Percentiles rank a stretch among this genome's conserved stretches.
Conservation (phyloP, 108 stramenopile species). For the Pseudonitzschia multistriata region DNA sequence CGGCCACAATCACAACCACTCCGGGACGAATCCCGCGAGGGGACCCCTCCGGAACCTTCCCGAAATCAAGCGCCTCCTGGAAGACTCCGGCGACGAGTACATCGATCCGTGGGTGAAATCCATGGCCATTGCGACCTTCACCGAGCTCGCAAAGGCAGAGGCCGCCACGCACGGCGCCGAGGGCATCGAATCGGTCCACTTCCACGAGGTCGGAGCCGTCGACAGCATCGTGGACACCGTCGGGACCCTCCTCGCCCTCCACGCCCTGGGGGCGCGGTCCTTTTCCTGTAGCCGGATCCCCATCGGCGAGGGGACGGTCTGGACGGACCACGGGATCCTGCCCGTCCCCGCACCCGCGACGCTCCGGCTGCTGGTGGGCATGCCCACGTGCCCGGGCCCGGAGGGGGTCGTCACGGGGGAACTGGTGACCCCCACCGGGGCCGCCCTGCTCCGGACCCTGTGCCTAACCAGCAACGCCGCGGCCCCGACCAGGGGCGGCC, state of each 20-base stretch:
- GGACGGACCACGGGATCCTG: constrained; percentile 89
- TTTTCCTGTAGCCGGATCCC: constrained; percentile 81
- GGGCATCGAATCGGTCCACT: constrained; percentile 78
- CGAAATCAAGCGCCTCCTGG: constrained; percentile 72
- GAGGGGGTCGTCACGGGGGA: constrained; percentile 67
- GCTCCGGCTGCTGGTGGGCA: constrained; percentile 77
- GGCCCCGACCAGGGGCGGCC: constrained; percentile 26
- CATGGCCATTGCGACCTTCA: constrained; percentile 74
- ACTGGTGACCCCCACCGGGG: constrained; percentile 91
- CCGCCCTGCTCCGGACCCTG: constrained; percentile 80
- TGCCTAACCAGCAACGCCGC: constrained; percentile 16
- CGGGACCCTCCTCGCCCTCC: constrained; percentile 79
- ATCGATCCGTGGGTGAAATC: constrained; percentile 70
- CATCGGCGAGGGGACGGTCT: constrained; percentile 84
- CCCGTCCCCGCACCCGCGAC: constrained; percentile 95
- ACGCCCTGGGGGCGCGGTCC: constrained; percentile 63
- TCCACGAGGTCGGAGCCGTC: constrained; percentile 93
- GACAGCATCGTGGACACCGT: constrained; percentile 91
- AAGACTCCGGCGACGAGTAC: constrained; percentile 38
- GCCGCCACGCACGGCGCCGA: constrained; percentile 79
- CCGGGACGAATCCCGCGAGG: neutral
- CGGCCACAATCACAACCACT: neutral
- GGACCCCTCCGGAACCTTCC: constrained; percentile 80
- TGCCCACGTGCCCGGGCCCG: constrained; percentile 87
- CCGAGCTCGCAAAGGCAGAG: constrained; percentile 85